Evolutionary conservation across 2,329 filamentous ascomycete species (phyloP), one percentile per base, ranked within the genome.

Genomic region (Aspergillus cejpii): DNA sequence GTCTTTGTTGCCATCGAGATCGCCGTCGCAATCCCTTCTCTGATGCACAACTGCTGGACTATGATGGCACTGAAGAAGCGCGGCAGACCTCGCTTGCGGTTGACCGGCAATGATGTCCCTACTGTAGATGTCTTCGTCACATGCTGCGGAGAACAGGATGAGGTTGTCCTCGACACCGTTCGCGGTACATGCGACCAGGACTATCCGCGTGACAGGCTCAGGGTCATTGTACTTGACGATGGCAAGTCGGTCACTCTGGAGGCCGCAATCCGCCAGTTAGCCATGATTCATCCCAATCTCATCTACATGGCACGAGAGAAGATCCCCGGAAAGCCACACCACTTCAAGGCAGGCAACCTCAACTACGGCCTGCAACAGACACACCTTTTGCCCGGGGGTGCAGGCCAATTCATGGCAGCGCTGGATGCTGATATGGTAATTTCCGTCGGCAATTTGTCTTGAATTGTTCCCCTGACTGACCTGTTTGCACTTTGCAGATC

Each of bases 291-390:
- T 21, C 60, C 67, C 6, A 70, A 71, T 40, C 41, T 71, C 7
- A 65, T 64, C 49, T 74, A 75, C 51, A 66, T 65, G 43, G 60
- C 68, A 4, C 67, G 70, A 21, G 60, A 65, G 41, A 72, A 72
- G 49, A 64, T 66, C 37, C 64, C 63, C 28, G 60, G 53, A 39
- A 60, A 57, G 31, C 61, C 58, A 24, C 60, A 78, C 53, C 75
- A 79, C 57, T 82, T 79, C 69, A 83, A 83, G 67, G 78, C 80
- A 1, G 79, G 80, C 40, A 83, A 83, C 57, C 66, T 83, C 41
- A 83, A 81, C 62, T 76, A 78, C 44, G 80, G 77, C 26, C 62
- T 79, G 15, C 73, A 78, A 12, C 68, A 73, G 43, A 68, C 73
- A 3, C 67, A 69, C 12, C 56, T 63, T n/a, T 63, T 81, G 24